phyloP scores from a whole-genome alignment of 345 rosid genomes.

The Salix caprea region DNA sequence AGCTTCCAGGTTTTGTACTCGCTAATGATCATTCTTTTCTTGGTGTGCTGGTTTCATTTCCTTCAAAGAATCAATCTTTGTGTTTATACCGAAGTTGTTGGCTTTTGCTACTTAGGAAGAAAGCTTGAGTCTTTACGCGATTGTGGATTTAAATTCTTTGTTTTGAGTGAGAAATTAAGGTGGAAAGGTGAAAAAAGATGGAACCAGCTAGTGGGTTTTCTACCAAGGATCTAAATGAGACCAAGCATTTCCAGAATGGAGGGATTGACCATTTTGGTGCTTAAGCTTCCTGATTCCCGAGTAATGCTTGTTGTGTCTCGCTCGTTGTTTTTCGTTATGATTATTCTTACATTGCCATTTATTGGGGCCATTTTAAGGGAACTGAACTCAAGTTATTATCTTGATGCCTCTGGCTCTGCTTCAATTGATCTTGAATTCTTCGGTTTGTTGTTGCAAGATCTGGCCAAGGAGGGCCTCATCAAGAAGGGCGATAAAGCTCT shows the following conservation, averaged over 20 bases:
- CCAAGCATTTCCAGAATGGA: conserved; percentile 16
- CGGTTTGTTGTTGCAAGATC: conserved; percentile 38
- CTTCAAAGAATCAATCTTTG: background rate
- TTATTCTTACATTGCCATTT: conserved; percentile 36
- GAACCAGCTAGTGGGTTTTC: conserved; percentile 20
- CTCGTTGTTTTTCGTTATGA: conserved; percentile 38
- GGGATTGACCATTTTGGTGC: conserved; percentile 25
- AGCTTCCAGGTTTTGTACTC: conserved; percentile 55
- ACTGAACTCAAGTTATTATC: conserved; percentile 6
- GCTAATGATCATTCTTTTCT: conserved; percentile 26
- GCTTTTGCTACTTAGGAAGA: conserved; percentile 10
- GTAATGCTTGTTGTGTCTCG: conserved; percentile 35
- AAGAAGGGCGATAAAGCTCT: conserved; percentile 43
- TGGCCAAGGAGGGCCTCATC: conserved; percentile 44
- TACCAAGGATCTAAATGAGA: conserved; percentile 11
- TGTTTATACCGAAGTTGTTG: conserved; percentile 15
- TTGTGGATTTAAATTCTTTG: background rate
- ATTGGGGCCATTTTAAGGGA: conserved; percentile 25
- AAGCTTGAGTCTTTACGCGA: background rate
- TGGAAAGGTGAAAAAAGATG: conserved; percentile 6
- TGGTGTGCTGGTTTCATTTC: conserved; percentile 4
- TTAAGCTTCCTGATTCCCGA: conserved; percentile 41
- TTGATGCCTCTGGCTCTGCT: conserved; percentile 15
- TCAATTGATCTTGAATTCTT: conserved; percentile 23
- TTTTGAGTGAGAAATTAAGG: background rate